A percentile compares a stretch with the other conserved stretches of the same genome.
Evolutionary conservation across 2,329 filamentous ascomycete genomes (phyloP).

Genomic region (Zymoseptoria ardabiliae): DNA sequence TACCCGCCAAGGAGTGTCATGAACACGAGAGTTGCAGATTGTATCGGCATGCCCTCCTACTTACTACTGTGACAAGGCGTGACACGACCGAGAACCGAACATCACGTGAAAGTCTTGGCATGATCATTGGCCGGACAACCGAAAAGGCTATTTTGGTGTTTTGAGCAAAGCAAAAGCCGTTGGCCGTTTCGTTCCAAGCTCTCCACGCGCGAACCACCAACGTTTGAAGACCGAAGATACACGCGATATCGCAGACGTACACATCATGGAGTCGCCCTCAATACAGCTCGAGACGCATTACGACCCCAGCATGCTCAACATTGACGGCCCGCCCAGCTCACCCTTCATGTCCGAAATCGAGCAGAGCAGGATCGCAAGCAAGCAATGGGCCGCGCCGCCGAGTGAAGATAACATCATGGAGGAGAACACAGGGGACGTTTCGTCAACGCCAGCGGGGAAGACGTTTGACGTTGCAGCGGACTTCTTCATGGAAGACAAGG

Average conservation of each 20-base stretch:
- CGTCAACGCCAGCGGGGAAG: constrained; percentile 13
- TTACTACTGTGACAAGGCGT: too few species aligned
- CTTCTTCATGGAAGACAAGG: constrained; percentile 23
- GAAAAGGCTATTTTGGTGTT: background rate
- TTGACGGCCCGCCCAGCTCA: constrained; percentile 38
- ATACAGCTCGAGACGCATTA: constrained; percentile 4
- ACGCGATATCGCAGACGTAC: background rate
- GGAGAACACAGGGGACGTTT: constrained; percentile 13
- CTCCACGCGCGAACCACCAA: background rate
- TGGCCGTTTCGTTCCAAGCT: background rate
- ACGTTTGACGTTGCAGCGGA: constrained; percentile 2
- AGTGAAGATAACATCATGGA: constrained; percentile 12
- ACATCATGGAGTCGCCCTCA: constrained; percentile 19
- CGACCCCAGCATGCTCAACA: constrained; percentile 15
- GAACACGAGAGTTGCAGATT: too few species aligned
- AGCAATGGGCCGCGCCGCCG: constrained; percentile 20
- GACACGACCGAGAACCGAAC: too few species aligned
- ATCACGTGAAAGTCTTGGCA: background rate
- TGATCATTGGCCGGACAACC: background rate
- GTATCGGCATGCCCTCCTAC: too few species aligned
- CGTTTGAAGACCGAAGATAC: background rate
- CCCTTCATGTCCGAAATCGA: constrained; percentile 43
- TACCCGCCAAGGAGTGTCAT: too few species aligned
- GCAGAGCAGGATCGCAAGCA: constrained; percentile 25
- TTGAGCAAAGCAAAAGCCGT: background rate